Evolutionary conservation across 2,329 filamentous ascomycete genomes (phyloP), one percentile per base, ranked within the genome.

Genomic region (Scedosporium boydii): DNA sequence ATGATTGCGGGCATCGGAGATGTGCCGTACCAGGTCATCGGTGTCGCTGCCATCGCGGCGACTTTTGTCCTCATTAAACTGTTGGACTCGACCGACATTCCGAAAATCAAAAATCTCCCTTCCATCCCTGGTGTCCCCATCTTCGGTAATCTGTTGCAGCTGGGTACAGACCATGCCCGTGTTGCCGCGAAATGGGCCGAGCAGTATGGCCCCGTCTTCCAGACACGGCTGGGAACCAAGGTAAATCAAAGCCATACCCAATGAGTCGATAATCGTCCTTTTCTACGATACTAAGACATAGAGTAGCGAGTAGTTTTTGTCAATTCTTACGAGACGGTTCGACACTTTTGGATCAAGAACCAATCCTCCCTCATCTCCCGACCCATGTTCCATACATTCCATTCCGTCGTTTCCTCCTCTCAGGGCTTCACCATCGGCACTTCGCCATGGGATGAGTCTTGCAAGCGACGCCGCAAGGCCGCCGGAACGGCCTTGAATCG

Each of bases 381-480:
- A 1, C 90, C 90, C 0, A 90, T 81, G 26, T 83, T 92, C 58
- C 89, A 93, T 73, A 93, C 90, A 0, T 93, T 93, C 73, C 90
- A 93, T 73, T 89, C 82, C 4, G 87, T 93, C 3, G 87, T 92
- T 3, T 91, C 89, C 1, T 85, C 81, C 41, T 90, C 87, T 0
- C 87, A 91, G 67, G 89, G 89, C 5, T 89, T 91, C 73, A 93
- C 90, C 0, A 91, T 95, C 64, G 90, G 90, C 1, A 91, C 90
- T 0, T 92, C 89, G 0, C 90, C 90, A 0, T 95, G 90, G 87
- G 89, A 93, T 65, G 89, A 91, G 59, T 90, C 86, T 2, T 91
- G 88, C 75, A 93, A 93, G 73, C 78, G 81, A 26, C 82, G 89
- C 9, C 84, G 90, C 65, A 93, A 91, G 76, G 89, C 88, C 0